Evolutionary conservation across 2,329 filamentous ascomycete genomes (phyloP), one percentile per base, ranked within the genome.

Genomic region (Byssochlamys sp.): DNA sequence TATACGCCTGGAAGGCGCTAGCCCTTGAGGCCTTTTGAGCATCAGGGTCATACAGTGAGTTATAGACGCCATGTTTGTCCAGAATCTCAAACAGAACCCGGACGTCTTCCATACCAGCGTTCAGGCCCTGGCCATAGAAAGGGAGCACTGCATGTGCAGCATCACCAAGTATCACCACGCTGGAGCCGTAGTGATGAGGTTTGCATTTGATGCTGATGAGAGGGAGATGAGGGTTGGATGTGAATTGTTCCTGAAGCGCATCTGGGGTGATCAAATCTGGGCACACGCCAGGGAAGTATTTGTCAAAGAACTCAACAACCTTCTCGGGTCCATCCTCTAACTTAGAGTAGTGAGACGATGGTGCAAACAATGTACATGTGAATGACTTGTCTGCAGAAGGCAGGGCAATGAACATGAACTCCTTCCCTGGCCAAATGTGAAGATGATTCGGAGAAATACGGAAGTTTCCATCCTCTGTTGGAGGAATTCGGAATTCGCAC

Each of bases 321-420:
- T 65, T 62, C 24, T 81, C 75, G 0, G 85, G 81, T 55, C 84
- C 75, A 14, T 76, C 78, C 66, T 91, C 87, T 1, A 99, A 81
- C 1, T 78, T 71, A 2, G 80, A 75, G 69, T 90, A 95, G 57
- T 89, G 80, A 2, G 78, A 73, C 39, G 86, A 83, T 0, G 91
- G 89, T 45, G 95, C 82, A 72, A 99, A 99, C 2, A 99, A 81
- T 0, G 95, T 99, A 72, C 91, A 95, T 0, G 91, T 96, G 70
- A 99, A 99, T 2, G 90, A 89, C 57, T 90, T 91, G 70, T 97
- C 91, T 73, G 90, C 71, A n/a, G 80, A 80, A 0, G 94, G 92
- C 50, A 99, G 91, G 19, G 94, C 95, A 68, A 99, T 99, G 75
- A 99, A 99, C 95, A 99, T 97, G 67, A 94, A 92, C 49, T 91